phyloP scores from a whole-genome alignment of 208 protist species.

The Leptomonas seymouri region DNA sequence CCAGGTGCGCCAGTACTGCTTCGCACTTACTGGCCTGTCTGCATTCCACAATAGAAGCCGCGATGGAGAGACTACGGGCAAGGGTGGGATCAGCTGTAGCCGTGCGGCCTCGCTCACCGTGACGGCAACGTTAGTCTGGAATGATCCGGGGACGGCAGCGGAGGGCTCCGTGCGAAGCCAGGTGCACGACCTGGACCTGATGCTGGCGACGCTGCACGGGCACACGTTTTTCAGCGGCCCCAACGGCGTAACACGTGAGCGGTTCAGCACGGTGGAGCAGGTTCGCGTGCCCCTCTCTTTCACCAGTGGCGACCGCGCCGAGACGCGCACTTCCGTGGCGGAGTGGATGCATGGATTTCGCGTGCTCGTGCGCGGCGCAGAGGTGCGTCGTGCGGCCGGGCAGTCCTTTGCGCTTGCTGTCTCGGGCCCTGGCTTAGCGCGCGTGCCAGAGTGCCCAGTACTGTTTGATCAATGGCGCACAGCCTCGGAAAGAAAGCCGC shows the following conservation, averaged over 20 bases:
- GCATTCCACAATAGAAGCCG: background rate
- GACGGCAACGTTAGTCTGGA: conserved; percentile 84
- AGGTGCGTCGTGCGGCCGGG: conserved; percentile 31
- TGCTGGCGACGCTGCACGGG: conserved; percentile 59
- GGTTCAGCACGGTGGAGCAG: conserved; percentile 62
- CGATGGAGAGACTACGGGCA: background rate
- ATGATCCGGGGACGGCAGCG: conserved; percentile 56
- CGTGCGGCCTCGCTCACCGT: conserved; percentile 27
- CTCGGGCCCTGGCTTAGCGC: conserved; percentile 53
- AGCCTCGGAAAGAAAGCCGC: background rate
- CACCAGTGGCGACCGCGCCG: conserved; percentile 17
- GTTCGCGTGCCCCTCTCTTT: conserved; percentile 38
- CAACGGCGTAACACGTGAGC: conserved; percentile 28
- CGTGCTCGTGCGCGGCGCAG: conserved; percentile 57
- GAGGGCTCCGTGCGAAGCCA: conserved; percentile 62
- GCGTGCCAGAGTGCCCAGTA: conserved; percentile 16
- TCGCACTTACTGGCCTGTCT: conserved; percentile 10
- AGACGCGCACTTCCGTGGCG: background rate
- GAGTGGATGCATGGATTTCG: conserved; percentile 42
- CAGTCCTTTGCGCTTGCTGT: conserved; percentile 71
- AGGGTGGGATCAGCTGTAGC: background rate
- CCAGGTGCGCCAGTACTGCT: conserved; percentile 30
- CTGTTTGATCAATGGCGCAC: conserved; percentile 19
- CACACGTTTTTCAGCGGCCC: conserved; percentile 49
- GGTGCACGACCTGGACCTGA: conserved; percentile 85